Evolutionary conservation across 441 rosid genomes (phyloP).

Genomic region (Theobroma grandiflorum): DNA sequence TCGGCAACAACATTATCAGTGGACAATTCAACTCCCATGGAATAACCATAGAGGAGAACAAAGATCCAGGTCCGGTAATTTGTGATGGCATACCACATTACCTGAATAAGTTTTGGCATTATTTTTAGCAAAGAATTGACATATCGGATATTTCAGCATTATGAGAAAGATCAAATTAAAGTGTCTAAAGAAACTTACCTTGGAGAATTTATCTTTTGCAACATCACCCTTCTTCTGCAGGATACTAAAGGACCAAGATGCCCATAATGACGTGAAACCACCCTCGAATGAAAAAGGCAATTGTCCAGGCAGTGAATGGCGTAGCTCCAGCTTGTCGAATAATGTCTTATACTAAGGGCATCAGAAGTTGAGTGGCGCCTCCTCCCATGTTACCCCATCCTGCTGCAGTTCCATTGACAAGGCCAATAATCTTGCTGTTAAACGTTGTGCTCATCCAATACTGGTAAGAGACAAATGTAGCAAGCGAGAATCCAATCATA

Average conservation of each 20-base stretch:
- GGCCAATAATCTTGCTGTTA: slow-evolving; percentile 78
- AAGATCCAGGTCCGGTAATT: slow-evolving; percentile 87
- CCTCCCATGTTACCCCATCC: slow-evolving; percentile 97
- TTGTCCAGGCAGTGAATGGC: slow-evolving; percentile 87
- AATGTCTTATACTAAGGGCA: slow-evolving; percentile 79
- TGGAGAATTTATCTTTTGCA: slow-evolving; percentile 72
- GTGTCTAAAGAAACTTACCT: slow-evolving; percentile 40
- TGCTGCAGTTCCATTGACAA: slow-evolving; percentile 80
- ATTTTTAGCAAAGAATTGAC: neutral
- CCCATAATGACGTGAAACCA: slow-evolving; percentile 73
- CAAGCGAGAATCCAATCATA: slow-evolving; percentile 90
- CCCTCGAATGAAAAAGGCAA: slow-evolving; percentile 86
- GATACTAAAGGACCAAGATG: slow-evolving; percentile 59
- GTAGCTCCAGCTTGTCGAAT: slow-evolving; percentile 58
- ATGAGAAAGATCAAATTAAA: neutral
- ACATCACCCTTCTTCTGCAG: slow-evolving; percentile 72
- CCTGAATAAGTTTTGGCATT: slow-evolving; percentile 38
- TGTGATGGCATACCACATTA: slow-evolving; percentile 73
- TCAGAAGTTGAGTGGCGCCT: slow-evolving; percentile 76
- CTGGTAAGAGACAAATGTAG: slow-evolving; percentile 85
- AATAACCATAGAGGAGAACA: slow-evolving; percentile 76
- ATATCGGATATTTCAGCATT: neutral
- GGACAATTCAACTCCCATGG: slow-evolving; percentile 83
- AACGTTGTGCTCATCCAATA: slow-evolving; percentile 95
- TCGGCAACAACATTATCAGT: slow-evolving; percentile 81